These are phyloP conservation scores for Brasilioporus rufonigricans DNA, from an alignment of 768 basidiomycete species.

Conservation along the genomic window DNA sequence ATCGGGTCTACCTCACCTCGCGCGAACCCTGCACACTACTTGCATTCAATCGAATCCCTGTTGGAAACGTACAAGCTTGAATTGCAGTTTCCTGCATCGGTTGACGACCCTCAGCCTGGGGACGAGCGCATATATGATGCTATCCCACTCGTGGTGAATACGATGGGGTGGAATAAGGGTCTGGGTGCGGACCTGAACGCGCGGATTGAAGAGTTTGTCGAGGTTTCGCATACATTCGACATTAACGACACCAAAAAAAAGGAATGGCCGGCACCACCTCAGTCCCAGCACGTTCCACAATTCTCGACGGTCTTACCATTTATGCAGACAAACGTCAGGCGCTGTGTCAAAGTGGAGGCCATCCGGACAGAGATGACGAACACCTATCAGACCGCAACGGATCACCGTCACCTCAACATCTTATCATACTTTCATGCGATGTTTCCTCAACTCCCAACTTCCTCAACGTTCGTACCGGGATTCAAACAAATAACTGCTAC, in stretches of 20 bases:
- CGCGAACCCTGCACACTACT: constrained; percentile 72
- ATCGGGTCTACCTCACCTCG: constrained; percentile 78
- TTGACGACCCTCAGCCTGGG: constrained; percentile 24
- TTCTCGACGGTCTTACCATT: background rate
- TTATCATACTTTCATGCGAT: constrained; percentile 76
- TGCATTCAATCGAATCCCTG: constrained; percentile 63
- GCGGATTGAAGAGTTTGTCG: constrained; percentile 64
- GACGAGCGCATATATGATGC: constrained; percentile 47
- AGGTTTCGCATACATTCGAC: constrained; percentile 42
- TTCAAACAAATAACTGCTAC: constrained; percentile 38
- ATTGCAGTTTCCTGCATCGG: constrained; percentile 47
- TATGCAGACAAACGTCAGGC: background rate
- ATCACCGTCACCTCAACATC: constrained; percentile 66
- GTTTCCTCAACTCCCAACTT: constrained; percentile 32
- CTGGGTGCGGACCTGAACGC: constrained; percentile 78
- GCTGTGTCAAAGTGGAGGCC: constrained; percentile 34
- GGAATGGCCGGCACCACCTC: constrained; percentile 17
- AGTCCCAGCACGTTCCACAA: constrained; percentile 5
- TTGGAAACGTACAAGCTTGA: constrained; percentile 69
- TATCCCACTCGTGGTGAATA: constrained; percentile 89
- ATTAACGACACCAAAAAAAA: constrained; percentile 22
- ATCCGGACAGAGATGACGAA: constrained; percentile 38
- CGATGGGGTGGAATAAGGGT: constrained; percentile 96
- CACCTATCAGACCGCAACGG: constrained; percentile 44
- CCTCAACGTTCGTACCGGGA: constrained; percentile 14